Conservation (phyloP, 768 basidiomycete species). For the Leccinum pellstonianum region DNA sequence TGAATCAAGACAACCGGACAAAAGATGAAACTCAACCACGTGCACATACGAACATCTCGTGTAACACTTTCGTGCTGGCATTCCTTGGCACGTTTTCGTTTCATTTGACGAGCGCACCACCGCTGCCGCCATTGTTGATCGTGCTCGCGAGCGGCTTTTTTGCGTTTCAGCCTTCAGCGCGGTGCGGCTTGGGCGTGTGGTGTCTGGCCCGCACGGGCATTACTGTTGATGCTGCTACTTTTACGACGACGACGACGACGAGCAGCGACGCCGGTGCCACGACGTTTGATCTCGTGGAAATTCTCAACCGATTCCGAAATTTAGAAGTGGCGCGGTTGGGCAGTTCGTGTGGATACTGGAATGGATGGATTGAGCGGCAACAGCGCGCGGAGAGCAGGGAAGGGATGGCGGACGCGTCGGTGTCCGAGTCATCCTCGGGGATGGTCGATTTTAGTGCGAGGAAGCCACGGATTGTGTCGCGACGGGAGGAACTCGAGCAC, state of each 20-base stretch:
- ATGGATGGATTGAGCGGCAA: constrained; percentile 19
- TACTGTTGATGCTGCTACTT: neutral
- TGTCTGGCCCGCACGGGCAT: constrained; percentile 17
- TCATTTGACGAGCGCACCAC: constrained; percentile 32
- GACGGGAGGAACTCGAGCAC: constrained; percentile 14
- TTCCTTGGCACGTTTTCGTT: too few species aligned
- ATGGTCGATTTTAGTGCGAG: neutral
- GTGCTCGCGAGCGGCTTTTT: constrained; percentile 21
- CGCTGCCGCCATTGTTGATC: constrained; percentile 31
- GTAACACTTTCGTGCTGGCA: too few species aligned
- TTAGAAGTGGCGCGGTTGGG: constrained; percentile 42
- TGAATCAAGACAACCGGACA: too few species aligned
- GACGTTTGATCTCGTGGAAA: constrained; percentile 15
- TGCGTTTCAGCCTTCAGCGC: constrained; percentile 22
- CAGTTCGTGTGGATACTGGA: constrained; percentile 43
- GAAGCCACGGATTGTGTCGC: constrained; percentile 16
- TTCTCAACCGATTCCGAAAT: constrained; percentile 30
- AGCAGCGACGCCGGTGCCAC: neutral
- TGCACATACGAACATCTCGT: too few species aligned
- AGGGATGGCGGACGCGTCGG: neutral
- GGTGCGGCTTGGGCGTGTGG: constrained; percentile 20
- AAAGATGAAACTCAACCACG: too few species aligned
- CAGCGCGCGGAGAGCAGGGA: neutral
- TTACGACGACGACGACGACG: neutral
- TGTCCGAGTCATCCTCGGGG: neutral